These are phyloP conservation scores for Maudiozyma turicensis DNA, from an alignment of 805 yeast genomes.

Conservation along the genomic window DNA sequence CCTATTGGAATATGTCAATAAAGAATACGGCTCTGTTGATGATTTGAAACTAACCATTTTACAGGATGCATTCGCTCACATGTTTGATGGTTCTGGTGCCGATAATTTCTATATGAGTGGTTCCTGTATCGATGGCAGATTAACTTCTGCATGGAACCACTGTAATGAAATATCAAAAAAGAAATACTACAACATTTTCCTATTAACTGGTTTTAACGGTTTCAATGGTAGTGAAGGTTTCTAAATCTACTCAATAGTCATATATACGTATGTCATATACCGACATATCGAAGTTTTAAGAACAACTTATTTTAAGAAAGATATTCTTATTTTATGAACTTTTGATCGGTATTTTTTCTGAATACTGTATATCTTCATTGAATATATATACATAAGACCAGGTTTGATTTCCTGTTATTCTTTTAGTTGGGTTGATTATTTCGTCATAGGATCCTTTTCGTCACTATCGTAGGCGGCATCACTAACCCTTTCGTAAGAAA, in stretches of 20 bases:
- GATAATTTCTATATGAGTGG: conserved; percentile 80
- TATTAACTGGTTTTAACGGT: conserved; percentile 63
- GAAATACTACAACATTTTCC: conserved; percentile 49
- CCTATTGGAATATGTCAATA: conserved; percentile 41
- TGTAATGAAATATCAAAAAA: conserved; percentile 62
- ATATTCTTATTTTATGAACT: no score
- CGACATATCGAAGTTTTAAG: no score
- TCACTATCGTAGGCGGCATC: conserved; percentile 1
- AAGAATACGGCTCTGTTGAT: conserved; percentile 47
- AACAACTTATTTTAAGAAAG: no score
- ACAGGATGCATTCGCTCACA: conserved; percentile 35
- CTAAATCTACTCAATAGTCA: conserved; percentile 9
- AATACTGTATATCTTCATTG: not conserved
- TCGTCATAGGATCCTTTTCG: not conserved
- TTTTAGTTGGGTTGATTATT: not conserved
- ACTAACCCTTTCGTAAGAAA: not conserved
- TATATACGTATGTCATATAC: no score
- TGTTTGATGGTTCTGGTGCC: conserved; percentile 74
- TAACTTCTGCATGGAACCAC: conserved; percentile 78
- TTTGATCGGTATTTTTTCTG: no score
- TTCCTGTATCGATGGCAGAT: conserved; percentile 72
- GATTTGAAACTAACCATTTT: conserved; percentile 39
- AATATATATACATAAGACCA: no score
- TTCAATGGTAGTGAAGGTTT: conserved; percentile 67
- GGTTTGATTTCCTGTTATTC: not conserved